Evolutionary conservation across 352 stramenopile genomes (phyloP).

Genomic region (Phytopythium oedochilum): DNA sequence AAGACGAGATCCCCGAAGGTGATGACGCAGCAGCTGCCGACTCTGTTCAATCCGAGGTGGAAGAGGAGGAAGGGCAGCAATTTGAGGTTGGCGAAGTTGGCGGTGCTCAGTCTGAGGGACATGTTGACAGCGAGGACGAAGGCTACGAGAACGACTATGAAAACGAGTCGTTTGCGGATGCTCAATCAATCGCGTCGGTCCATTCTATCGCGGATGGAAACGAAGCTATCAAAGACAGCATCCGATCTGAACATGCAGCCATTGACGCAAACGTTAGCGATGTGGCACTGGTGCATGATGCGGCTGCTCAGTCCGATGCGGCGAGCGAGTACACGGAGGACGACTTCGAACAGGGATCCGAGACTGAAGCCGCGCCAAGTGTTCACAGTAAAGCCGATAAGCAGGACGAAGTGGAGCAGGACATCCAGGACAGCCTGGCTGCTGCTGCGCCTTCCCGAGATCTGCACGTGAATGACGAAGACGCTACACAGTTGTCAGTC

Average conservation of each 20-base stretch:
- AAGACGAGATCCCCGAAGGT: slow-evolving; percentile 1
- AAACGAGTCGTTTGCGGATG: slow-evolving; percentile 47
- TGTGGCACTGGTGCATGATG: background rate
- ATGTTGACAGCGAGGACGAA: slow-evolving; percentile 9
- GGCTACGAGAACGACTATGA: slow-evolving; percentile 24
- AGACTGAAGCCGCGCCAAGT: background rate
- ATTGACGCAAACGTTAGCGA: background rate
- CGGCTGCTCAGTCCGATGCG: slow-evolving; percentile 4
- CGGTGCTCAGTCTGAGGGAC: background rate
- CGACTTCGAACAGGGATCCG: slow-evolving; percentile 26
- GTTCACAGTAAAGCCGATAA: background rate
- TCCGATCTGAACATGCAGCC: background rate
- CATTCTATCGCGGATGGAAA: slow-evolving; percentile 5
- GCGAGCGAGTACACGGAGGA: slow-evolving; percentile 30
- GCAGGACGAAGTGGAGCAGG: background rate
- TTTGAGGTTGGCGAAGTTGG: slow-evolving; percentile 3
- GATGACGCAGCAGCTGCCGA: background rate
- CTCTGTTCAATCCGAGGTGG: background rate
- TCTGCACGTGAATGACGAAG: background rate
- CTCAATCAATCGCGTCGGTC: slow-evolving; percentile 10
- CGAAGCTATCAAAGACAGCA: background rate
- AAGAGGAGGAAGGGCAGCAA: slow-evolving; percentile 14
- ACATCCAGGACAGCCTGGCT: background rate
- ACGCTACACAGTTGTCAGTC: background rate
- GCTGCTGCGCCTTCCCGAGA: background rate